Evolutionary conservation across 495 filamentous ascomycete genomes (phyloP).

Genomic region (Delitschia confertaspora): DNA sequence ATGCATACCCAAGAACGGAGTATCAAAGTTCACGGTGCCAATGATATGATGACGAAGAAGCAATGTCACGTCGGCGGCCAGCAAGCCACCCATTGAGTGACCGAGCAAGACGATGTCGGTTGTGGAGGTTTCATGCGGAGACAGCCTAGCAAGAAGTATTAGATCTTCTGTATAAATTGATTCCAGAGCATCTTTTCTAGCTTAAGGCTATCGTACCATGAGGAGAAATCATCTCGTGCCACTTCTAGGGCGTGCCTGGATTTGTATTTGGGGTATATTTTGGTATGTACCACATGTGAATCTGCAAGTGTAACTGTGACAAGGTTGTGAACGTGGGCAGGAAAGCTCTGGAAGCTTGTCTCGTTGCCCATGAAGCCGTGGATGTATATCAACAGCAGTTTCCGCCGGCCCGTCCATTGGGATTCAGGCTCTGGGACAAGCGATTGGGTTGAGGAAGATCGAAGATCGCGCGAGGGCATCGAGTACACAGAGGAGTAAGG

Average conservation of each 20-base stretch:
- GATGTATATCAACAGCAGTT: conserved; percentile 71
- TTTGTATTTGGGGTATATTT: conserved; percentile 87
- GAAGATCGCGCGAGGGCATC: conserved; percentile 44
- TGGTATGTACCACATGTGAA: conserved; percentile 74
- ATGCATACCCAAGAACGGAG: conserved; percentile 81
- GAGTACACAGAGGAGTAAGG: conserved; percentile 3
- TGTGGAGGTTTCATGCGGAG: conserved; percentile 61
- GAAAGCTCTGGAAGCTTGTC: conserved; percentile 78
- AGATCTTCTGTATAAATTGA: too few species aligned
- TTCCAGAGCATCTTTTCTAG: not conserved
- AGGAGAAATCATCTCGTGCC: conserved; percentile 71
- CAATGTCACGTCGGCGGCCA: conserved; percentile 71
- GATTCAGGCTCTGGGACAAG: conserved; percentile 43
- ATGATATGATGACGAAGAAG: conserved; percentile 70
- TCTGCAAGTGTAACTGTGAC: conserved; percentile 58
- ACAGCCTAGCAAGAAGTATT: conserved; percentile 44
- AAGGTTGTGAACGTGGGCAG: conserved; percentile 74
- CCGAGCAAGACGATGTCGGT: conserved; percentile 80
- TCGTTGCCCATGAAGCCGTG: conserved; percentile 93
- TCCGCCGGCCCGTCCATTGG: conserved; percentile 42
- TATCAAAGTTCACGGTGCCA: conserved; percentile 77
- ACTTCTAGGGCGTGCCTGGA: conserved; percentile 65
- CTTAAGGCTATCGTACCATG: conserved; percentile 47
- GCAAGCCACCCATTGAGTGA: conserved; percentile 82
- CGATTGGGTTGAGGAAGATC: conserved; percentile 56